Base-by-base conservation (phyloP, 208 protist species). In the Strigomonas culicis region DNA sequence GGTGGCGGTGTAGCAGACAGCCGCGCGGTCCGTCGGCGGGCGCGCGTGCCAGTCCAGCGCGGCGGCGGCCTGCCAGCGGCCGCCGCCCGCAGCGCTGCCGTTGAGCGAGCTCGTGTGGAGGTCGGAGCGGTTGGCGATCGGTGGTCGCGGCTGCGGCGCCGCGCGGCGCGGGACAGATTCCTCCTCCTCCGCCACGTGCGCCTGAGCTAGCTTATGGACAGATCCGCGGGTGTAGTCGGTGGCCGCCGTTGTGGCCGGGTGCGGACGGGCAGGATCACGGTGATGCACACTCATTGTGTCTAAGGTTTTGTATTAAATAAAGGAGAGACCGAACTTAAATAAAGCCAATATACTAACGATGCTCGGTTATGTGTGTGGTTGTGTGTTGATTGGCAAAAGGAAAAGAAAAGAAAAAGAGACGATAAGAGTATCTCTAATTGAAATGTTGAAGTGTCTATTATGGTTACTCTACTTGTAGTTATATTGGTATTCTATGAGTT, bases 381-480 rank as follows among this genome's bases (percentile, higher is more conserved):
- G 59, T 65, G 61, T 73, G 2, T 56, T 1, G 24, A 47, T 15
- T 17, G 47, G 44, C 46, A 24, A 46, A 30, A 49, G 21, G 43
- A 49, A 59, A 66, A 63, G 32, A 58, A 65, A 78, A 69, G 32
- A 68, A 69, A 66, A 70, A 69, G 27, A 64, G 44, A 31, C 32
- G 39, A 27, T 70, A 24, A 39, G 7, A 13, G 7, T 39, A 39
- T 13, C 10, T 39, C 10, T 13, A 10, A 39, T n/a, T n/a, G 19
- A 44, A 44, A 19, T 44, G 3, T 50, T 28, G 8, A 2, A 34
- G 19, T 55, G n/a, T 55, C 28, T 55, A 55, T 55, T 27, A 52
- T 55, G 21, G 27, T 27, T 36, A 22, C 28, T 63, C 4, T 55
- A 41, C 4, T 67, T 66, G 32, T 53, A 57, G 1, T 74, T 57